Evolutionary conservation across 768 basidiomycete species (phyloP), one percentile per base, ranked within the genome.

Genomic region (Lactifluus rugatus): DNA sequence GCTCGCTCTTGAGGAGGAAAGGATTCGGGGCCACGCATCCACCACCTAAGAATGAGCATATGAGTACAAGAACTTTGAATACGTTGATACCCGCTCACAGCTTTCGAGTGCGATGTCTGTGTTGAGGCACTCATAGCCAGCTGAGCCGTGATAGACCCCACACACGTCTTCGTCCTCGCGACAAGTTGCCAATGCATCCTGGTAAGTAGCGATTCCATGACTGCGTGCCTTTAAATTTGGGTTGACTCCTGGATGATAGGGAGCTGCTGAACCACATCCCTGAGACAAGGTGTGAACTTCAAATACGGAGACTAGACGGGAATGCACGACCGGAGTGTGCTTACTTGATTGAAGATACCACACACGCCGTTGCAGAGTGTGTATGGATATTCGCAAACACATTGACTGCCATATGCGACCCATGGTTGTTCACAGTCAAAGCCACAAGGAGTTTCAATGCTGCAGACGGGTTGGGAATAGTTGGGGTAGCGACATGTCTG

Each of bases 321-420:
- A 34, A 42, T 36, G 52, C 14, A 48, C 34, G 50, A 37, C 58
- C 31, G 48, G 56, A 19, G 39, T 49, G 34, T 26, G n/a, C 54
- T 36, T 23, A 66, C 65, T 5, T 61, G 9, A 5, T 49, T 34
- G 51, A 50, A 62, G 19, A 1, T 14, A 26, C 63, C 71, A 50
- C 76, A 78, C 49, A 71, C 63, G 8, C 74, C 76, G 54, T 78
- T 77, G 61, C 76, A 78, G 21, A 69, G 66, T 10, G 58, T 59
- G 54, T 73, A 64, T 1, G 74, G 74, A 23, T 64, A 52, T 28
- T 68, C 59, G 56, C 76, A 78, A 23, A 73, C 67, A 53, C 77
- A 78, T 25, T 64, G 52, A 45, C 70, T 61, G 2, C 69, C 72
- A 17, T 66, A 36, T 25, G 53, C 57, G 21, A 66, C 61, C 47